These are phyloP conservation scores for Aspergillus sp. DNA, from an alignment of 2,329 filamentous ascomycete genomes.

Conservation along the genomic window DNA sequence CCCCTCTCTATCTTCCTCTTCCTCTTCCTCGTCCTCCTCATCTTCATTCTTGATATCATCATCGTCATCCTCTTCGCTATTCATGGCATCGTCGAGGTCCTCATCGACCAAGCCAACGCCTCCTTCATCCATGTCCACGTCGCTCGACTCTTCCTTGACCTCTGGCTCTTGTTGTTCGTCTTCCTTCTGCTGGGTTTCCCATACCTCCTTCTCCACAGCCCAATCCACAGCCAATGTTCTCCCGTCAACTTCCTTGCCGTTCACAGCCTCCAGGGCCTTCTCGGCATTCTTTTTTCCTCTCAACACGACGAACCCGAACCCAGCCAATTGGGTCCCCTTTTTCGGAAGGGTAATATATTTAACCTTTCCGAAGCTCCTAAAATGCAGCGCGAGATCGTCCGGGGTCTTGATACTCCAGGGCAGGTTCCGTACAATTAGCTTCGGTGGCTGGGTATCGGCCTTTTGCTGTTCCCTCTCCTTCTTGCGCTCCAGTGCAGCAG, in stretches of 20 bases:
- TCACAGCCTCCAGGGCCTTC: slow-evolving; percentile 78
- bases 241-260: slow-evolving; percentile 87
- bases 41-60: slow-evolving; percentile 38
- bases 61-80: slow-evolving; percentile 37
- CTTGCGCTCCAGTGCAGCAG: slow-evolving; percentile 37
- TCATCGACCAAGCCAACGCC: slow-evolving; percentile 1
- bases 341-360: slow-evolving; percentile 84
- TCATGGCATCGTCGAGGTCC: slow-evolving; percentile 50
- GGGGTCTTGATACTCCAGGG: slow-evolving; percentile 92
- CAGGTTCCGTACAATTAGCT: slow-evolving; percentile 86
- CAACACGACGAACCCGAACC: slow-evolving; percentile 91
- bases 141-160: slow-evolving; percentile 41
- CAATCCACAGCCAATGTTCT: slow-evolving; percentile 90
- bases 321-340: slow-evolving; percentile 68
- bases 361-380: slow-evolving; percentile 86
- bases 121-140: slow-evolving; percentile 57
- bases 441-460: slow-evolving; percentile 63
- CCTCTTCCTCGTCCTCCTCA: slow-evolving; percentile 36
- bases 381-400: slow-evolving; percentile 75
- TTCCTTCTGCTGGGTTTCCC: slow-evolving; percentile 64
- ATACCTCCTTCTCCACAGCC: slow-evolving; percentile 89
- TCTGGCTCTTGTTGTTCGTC: slow-evolving; percentile 27
- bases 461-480: slow-evolving; percentile 57
- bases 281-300: slow-evolving; percentile 88
- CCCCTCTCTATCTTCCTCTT: slow-evolving; percentile 46